Evolutionary conservation across 1,139 yeast species (phyloP), one percentile per base, ranked within the genome.

Genomic region (Sugiyamaella neomexicana): DNA sequence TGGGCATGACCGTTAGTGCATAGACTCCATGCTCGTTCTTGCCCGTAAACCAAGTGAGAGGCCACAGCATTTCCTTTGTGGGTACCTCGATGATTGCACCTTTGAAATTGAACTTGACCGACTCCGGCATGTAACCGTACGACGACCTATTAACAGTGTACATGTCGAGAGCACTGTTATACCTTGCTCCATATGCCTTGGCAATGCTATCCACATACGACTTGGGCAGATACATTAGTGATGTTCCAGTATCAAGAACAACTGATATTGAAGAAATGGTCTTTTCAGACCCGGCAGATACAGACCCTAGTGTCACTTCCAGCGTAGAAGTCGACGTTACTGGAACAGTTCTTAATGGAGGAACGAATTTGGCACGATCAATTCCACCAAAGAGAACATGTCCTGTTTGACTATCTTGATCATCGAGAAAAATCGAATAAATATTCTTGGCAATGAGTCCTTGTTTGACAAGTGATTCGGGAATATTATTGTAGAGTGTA

Each of bases 341-440:
- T 13, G 82, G 82, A 16, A 81, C 64, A 1, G 79, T 68, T 47
- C 71, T 68, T 47, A 82, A 68, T 10, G 69, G 66, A 20, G 85
- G 85, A 0, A 71, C 55, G 62, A 78, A 82, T 62, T 80, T 80
- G 53, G 77, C 72, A 52, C 75, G 76, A 62, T 83, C 87, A 46
- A 82, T 75, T 39, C 81, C 88, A 50, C 88, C 87, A 68, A 83
- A 81, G 48, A 82, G 65, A 25, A 83, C 69, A 17, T 72, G 65
- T 6, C 86, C 87, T 10, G 70, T 59, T 6, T 65, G 54, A 2
- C 79, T 72, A 29, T 68, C 67, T 29, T 70, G 65, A 15, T 68
- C 65, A 63, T 80, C 71, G 67, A 80, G 64, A 70, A 71, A 82
- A 36, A 83, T 66, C 1, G 86, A 84, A 65, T 83, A 86, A 0